phyloP scores from a whole-genome alignment of 2,329 filamentous ascomycete species.

The Ophiobolus disseminans region DNA sequence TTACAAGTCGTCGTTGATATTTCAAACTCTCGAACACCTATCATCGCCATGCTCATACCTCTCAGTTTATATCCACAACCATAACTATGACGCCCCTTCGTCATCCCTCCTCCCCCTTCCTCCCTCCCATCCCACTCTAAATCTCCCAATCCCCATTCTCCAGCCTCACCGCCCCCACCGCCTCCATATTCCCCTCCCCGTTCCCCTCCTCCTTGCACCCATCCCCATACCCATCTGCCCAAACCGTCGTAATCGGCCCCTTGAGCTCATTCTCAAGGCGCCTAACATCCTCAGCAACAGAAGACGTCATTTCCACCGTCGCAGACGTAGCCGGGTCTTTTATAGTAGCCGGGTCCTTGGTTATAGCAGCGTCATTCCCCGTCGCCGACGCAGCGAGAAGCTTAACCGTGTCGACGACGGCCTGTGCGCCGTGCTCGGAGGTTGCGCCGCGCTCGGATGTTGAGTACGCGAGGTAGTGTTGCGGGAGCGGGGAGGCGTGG shows the following conservation, averaged over 20 bases:
- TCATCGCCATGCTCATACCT: no score
- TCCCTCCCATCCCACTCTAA: background rate
- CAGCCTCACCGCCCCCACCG: background rate
- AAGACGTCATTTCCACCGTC: background rate
- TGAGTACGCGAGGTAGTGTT: background rate
- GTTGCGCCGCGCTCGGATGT: background rate
- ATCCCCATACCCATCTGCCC: background rate
- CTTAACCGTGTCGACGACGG: no score
- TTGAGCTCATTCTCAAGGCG: background rate
- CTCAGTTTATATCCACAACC: no score
- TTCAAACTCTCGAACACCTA: no score
- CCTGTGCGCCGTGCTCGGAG: no score
- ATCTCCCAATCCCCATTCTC: background rate
- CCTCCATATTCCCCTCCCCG: background rate
- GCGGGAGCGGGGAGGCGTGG: background rate
- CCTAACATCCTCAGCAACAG: background rate
- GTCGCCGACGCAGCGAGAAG: no score
- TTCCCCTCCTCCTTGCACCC: background rate
- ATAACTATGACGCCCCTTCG: no score
- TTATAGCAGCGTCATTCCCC: no score
- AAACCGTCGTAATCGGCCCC: background rate
- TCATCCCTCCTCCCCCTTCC: conserved; percentile 1
- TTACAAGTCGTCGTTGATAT: no score
- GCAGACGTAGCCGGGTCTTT: background rate
- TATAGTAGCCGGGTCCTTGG: no score